Percentiles rank a stretch among this genome's conserved stretches.
These are phyloP conservation scores for Globisporangium carolinianum DNA, from an alignment of 352 stramenopile species.

Conservation along the genomic window DNA sequence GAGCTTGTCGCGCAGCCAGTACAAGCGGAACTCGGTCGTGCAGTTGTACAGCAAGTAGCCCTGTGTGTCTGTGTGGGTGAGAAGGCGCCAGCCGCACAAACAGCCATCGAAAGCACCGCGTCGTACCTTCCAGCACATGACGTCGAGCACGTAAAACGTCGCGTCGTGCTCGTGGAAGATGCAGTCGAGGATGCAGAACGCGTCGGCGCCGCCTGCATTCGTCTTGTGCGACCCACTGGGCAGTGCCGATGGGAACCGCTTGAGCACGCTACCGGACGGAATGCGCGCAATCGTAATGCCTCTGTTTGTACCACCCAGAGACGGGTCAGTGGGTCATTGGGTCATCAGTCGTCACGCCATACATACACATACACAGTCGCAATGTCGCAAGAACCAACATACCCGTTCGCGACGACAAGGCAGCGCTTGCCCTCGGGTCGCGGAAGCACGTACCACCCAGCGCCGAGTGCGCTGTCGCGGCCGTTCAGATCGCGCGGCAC, in stretches of 20 bases:
- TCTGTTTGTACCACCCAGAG: slow-evolving; percentile 16
- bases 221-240: slow-evolving; percentile 81
- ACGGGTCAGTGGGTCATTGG: too few relatives aligned
- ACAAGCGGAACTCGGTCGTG: slow-evolving; percentile 89
- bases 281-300: slow-evolving; percentile 74
- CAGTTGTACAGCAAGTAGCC: slow-evolving; percentile 90
- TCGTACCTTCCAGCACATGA: slow-evolving; percentile 89
- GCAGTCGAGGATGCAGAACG: slow-evolving; percentile 89
- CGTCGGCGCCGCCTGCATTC: slow-evolving; percentile 41
- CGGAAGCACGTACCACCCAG: slow-evolving; percentile 88
- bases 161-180: slow-evolving; percentile 86
- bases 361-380: background rate
- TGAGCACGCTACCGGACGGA: slow-evolving; percentile 70
- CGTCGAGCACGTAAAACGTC: slow-evolving; percentile 91
- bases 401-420: slow-evolving; percentile 84
- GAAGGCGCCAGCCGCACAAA: background rate
- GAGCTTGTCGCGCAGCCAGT: slow-evolving; percentile 90
- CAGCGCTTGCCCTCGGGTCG: slow-evolving; percentile 89
- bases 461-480: slow-evolving; percentile 48
- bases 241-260: slow-evolving; percentile 82
- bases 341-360: too few relatives aligned
- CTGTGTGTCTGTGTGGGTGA: slow-evolving; percentile 7
- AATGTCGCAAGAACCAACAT: slow-evolving; percentile 1
- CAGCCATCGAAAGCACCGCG: background rate
- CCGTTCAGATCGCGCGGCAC: slow-evolving; percentile 81